Evolutionary conservation across 106 monocot genomes (phyloP), one percentile per base, ranked within the genome.

Genomic region (Alisma plantagoaquatica): DNA sequence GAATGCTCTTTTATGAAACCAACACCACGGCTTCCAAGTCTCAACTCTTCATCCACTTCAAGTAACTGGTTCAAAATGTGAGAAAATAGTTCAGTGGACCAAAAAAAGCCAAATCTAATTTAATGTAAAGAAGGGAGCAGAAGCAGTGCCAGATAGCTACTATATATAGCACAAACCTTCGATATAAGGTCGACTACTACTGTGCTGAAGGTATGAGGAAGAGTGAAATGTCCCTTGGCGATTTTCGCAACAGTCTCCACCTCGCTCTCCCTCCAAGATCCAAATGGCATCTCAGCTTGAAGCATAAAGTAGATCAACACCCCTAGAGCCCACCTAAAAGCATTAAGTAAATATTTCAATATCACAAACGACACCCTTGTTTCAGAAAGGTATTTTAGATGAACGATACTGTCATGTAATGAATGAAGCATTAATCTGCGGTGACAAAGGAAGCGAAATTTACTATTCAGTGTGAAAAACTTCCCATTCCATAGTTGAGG

Each of bases 251-350:
- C 73, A 29, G 75, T 74, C 21, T 88, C 94, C 9, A 84, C 56
- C 61, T 87, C 94, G 51, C 77, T 77, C 29, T 81, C 87, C 64
- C 87, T 84, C 83, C 87, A 87, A 32, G 83, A 77, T 1, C 94
- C 94, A 65, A 84, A 94, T 52, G 94, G 94, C 83, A 83, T 81
- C 60, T 88, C 88, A 33, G 75, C 66, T 66, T 81, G 75, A 42
- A 94, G 80, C 87, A 94, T 80, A 68, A 84, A 94, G 68, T 78
- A 88, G 16, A 88, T 77, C 67, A 94, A 54, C 4, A 94, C 87
- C 31, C 94, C 94, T 63, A 94, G 63, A 31, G 94, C 80, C 94
- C 94, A 88, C 94, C 94, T 94, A 70, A 38, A n/a, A n/a, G 43
- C 14, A 35, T 38, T 28, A 16, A 16, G 7, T 23, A 32, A 38